phyloP scores from a whole-genome alignment of 1,284 basidiomycete genomes.

The Trametes hirsuta region DNA sequence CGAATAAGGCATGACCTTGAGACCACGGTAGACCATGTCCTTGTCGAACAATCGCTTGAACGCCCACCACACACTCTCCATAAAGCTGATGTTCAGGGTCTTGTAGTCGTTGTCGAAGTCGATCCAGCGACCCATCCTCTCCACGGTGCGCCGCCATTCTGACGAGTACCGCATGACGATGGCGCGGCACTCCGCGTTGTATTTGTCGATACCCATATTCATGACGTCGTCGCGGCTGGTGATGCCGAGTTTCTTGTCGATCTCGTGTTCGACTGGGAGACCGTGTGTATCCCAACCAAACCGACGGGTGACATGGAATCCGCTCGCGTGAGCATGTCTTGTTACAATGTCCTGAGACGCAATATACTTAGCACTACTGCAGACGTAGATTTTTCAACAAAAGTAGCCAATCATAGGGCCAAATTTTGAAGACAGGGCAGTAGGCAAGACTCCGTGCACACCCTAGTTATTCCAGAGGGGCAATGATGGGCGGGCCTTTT shows the following conservation, averaged over 20 bases:
- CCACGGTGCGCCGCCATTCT: constrained; percentile 95
- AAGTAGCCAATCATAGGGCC: too few species aligned
- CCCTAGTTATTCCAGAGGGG: too few species aligned
- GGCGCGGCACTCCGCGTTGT: constrained; percentile 95
- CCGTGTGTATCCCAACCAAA: constrained; percentile 99
- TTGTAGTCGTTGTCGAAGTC: constrained; percentile 99
- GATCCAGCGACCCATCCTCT: constrained; percentile 99
- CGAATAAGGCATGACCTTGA: constrained; percentile 98
- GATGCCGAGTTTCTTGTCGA: constrained; percentile 96
- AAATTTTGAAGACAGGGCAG: too few species aligned
- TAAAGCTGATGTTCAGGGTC: constrained; percentile 91
- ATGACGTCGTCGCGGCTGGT: constrained; percentile 94
- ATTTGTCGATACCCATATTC: constrained; percentile 95
- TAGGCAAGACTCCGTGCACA: too few species aligned
- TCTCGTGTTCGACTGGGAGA: constrained; percentile 98
- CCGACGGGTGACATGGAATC: constrained; percentile 91
- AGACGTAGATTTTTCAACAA: too few species aligned
- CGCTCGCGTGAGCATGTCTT: constrained; percentile 92
- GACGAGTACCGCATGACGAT: constrained; percentile 98
- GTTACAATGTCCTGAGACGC: constrained; percentile 87
- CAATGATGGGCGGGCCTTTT: too few species aligned
- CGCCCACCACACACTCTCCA: constrained; percentile 99
- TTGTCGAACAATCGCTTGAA: constrained; percentile 94
- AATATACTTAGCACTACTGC: too few species aligned
- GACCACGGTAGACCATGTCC: constrained; percentile 92